Base-by-base conservation (phyloP, 805 yeast species). In the Komagataella kurtzmanii region DNA sequence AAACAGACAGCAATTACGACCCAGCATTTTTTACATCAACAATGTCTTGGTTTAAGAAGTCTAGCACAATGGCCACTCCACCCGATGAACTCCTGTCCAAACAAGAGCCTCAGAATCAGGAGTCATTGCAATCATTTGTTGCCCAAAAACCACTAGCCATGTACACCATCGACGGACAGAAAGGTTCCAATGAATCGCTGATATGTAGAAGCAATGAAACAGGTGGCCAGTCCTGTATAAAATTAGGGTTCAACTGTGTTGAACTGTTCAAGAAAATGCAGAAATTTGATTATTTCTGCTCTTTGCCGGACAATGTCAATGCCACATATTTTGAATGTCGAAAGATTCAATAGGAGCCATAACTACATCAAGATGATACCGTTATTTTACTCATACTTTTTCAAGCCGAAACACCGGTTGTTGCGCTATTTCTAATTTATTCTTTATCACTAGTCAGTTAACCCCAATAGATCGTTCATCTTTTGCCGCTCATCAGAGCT, bases 291-390 rank as follows among this genome's bases (percentile, higher is more conserved):
- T 73, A 70, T 57, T 73, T 72, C 55, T 73, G 77, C 55, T 68
- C 74, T 2, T 67, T 71, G 54, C 75, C 76, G 3, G 73, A 73
- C 51, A 51, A 53, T 21, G 67, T 73, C 24, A 68, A 70, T 53
- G 75, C 75, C 36, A 71, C 75, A 3, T 71, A 72, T 55, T 72
- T 73, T 54, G 76, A 72, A 56, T 73, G 77, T 59, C 58, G 75
- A 50, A 70, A 70, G 55, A 72, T 70, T 21, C 24, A 49, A 36
- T 30, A 30, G 40, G 14, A 10, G 14, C 8, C 40, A 30, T 30
- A 10, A 30, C 12, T 30, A 5, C 12, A 14, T 14, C 12, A 30
- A 10, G 40, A 5, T 30, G 40, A 30, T 30, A 30, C 40, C 14
- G 10, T 14, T 30, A 7, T 14, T 30, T 30, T 30, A 30, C 40